Evolutionary conservation across 495 filamentous ascomycete genomes (phyloP).

Genomic region (Thermochaetoides thermophila): DNA sequence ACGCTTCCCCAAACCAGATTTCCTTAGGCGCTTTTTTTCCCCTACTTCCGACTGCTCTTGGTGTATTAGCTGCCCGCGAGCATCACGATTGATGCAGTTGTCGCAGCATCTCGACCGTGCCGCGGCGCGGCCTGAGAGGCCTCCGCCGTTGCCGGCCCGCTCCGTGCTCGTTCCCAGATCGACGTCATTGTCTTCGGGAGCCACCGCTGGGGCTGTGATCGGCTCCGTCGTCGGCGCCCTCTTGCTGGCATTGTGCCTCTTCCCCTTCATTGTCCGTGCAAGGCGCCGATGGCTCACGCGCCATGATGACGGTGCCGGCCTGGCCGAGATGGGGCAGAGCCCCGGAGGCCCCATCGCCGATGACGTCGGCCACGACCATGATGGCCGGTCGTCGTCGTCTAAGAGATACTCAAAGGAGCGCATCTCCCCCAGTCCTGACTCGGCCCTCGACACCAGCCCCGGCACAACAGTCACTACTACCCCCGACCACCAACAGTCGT

Average conservation of each 20-base stretch:
- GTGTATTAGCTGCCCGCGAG: too few relatives aligned
- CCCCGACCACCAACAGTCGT: conserved; percentile 3
- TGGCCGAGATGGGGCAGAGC: conserved; percentile 21
- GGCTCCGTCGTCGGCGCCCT: conserved; percentile 19
- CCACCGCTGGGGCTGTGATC: conserved; percentile 23
- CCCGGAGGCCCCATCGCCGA: conserved; percentile 20
- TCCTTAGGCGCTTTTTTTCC: too few relatives aligned
- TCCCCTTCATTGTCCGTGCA: conserved; percentile 21
- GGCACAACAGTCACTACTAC: too few relatives aligned
- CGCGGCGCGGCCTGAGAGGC: too few relatives aligned
- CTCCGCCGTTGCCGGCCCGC: conserved; percentile 5
- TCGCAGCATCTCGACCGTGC: too few relatives aligned
- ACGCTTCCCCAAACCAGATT: too few relatives aligned
- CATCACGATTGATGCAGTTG: too few relatives aligned
- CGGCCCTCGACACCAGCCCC: conserved; percentile 3
- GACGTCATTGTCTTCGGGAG: conserved; percentile 14
- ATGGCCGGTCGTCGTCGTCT: conserved; percentile 11
- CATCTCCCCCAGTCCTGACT: conserved; percentile 1
- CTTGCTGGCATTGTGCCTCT: conserved; percentile 18
- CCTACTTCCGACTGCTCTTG: too few relatives aligned
- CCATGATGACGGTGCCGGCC: conserved; percentile 10
- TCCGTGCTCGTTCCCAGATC: conserved; percentile 17
- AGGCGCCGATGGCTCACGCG: conserved; percentile 11
- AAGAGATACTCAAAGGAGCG: conserved; percentile 12
- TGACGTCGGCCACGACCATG: conserved; percentile 4